A percentile compares a stretch with the other conserved stretches of the same genome.
Conservation (phyloP, 805 yeast genomes). For the Candida koratica region DNA sequence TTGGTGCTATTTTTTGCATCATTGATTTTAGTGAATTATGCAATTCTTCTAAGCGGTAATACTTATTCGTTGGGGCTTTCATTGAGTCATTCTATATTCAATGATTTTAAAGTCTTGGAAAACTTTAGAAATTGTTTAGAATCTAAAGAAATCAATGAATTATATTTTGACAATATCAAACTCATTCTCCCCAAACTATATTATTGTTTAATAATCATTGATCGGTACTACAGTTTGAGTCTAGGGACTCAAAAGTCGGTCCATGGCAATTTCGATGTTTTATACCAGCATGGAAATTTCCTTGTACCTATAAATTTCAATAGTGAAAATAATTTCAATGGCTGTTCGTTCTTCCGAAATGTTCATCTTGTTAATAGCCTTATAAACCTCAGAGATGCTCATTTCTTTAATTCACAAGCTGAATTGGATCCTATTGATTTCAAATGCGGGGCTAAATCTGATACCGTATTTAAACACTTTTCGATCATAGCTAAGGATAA, state of each 20-base stretch:
- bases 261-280: conserved; percentile 4
- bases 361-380: conserved; percentile 15
- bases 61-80: conserved; percentile 56
- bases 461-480: conserved; percentile 17
- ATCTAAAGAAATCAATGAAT: conserved; percentile 10
- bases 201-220: conserved; percentile 42
- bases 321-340: conserved; percentile 4
- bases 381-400: conserved; percentile 15
- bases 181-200: conserved; percentile 43
- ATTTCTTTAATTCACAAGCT: conserved; percentile 1
- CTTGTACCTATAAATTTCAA: conserved; percentile 17
- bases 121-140: conserved; percentile 38
- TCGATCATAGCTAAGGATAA: conserved; percentile 29
- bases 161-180: conserved; percentile 23
- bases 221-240: conserved; percentile 28
- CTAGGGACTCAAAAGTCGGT: conserved; percentile 29
- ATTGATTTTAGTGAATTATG: conserved; percentile 45
- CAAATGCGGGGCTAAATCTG: conserved; percentile 5
- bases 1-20: conserved; percentile 27
- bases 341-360: conserved; percentile 15
- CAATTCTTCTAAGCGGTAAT: conserved; percentile 56
- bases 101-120: conserved; percentile 53
- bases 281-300: conserved; percentile 14
- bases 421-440: conserved; percentile 6
- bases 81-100: conserved; percentile 48